phyloP scores from a whole-genome alignment of 768 basidiomycete genomes.

The Amanita exitialis region DNA sequence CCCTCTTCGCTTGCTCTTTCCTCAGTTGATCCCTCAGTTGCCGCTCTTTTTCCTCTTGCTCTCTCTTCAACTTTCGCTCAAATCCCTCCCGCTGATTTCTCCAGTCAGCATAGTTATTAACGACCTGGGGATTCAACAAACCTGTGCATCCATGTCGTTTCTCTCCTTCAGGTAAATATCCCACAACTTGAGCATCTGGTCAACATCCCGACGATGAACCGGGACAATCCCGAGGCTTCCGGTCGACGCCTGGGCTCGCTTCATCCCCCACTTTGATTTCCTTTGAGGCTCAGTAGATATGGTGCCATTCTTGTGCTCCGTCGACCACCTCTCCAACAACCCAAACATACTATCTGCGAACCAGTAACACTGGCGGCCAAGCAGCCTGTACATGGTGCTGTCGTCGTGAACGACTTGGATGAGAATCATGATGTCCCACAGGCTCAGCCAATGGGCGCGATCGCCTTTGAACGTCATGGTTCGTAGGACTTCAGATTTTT shows the following conservation, averaged over 20 bases:
- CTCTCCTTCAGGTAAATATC: too few species aligned
- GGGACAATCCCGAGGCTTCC: neutral
- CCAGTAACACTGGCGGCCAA: slow-evolving; percentile 1
- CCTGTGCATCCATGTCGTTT: too few species aligned
- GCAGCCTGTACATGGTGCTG: neutral
- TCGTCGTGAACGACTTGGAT: neutral
- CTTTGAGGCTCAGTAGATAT: neutral
- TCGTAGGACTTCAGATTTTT: neutral
- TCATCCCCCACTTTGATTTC: neutral
- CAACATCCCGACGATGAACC: neutral
- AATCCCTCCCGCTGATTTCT: too few species aligned
- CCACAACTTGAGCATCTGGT: too few species aligned
- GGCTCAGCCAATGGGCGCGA: neutral
- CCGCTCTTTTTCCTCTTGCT: too few species aligned
- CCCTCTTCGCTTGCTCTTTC: too few species aligned
- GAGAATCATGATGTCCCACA: slow-evolving; percentile 1
- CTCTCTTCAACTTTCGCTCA: too few species aligned
- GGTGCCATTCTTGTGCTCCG: neutral
- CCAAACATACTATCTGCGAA: slow-evolving; percentile 1
- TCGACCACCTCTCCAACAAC: neutral
- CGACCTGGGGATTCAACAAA: too few species aligned
- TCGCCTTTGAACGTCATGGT: neutral
- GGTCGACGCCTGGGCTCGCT: neutral
- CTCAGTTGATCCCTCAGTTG: too few species aligned
- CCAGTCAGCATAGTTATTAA: too few species aligned